Percentiles rank a stretch among this genome's conserved stretches.
phyloP scores from a whole-genome alignment of 2,329 filamentous ascomycete genomes.

The Nemania diffusa region DNA sequence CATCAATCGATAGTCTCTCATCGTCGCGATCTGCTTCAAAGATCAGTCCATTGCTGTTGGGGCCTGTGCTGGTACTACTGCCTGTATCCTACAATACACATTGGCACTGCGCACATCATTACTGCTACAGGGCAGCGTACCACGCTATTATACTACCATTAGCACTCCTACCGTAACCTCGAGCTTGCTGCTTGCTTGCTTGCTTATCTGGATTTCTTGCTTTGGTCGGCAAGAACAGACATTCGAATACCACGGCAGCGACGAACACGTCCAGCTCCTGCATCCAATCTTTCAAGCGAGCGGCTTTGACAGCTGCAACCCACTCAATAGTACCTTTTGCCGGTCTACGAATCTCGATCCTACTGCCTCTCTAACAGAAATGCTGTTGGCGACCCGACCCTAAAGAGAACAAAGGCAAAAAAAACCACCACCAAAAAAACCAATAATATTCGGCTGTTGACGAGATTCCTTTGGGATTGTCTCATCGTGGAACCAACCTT shows the following conservation, averaged over 20 bases:
- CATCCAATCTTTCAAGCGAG: constrained; percentile 2
- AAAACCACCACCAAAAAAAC: neutral
- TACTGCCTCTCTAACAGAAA: neutral
- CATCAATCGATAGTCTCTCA: constrained; percentile 1
- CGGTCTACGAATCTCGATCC: constrained; percentile 1
- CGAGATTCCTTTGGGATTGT: constrained; percentile 8
- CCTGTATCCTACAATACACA: neutral
- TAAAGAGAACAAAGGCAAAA: constrained; percentile 1
- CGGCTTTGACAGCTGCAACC: constrained; percentile 28
- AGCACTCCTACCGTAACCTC: constrained; percentile 4
- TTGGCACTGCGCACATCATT: neutral
- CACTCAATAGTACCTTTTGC: neutral
- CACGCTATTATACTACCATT: neutral
- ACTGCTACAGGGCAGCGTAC: neutral
- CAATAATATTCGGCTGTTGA: neutral
- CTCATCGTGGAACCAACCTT: constrained; percentile 14
- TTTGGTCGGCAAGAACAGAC: constrained; percentile 10
- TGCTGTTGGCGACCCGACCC: constrained; percentile 3
- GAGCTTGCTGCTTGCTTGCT: neutral
- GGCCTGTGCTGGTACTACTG: neutral
- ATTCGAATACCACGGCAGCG: constrained; percentile 15
- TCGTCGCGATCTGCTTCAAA: constrained; percentile 15
- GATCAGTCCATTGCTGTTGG: neutral
- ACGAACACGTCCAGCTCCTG: constrained; percentile 22
- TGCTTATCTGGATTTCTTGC: constrained; percentile 17